Evolutionary conservation across 176 grass and related monocot species (phyloP).

Genomic region (Carex myosuroides): DNA sequence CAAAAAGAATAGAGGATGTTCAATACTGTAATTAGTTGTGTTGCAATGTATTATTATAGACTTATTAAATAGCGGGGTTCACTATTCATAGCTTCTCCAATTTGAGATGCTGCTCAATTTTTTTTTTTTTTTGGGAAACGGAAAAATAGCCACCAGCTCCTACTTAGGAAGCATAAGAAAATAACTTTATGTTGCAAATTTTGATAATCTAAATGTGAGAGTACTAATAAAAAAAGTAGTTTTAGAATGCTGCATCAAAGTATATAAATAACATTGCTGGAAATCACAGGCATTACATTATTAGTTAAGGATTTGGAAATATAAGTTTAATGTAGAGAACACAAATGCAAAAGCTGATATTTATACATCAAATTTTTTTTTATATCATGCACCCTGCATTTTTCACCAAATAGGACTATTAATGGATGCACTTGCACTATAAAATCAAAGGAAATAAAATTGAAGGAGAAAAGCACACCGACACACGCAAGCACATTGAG

Average conservation of each 20-base stretch:
- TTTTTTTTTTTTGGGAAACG: background rate
- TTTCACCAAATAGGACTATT: background rate
- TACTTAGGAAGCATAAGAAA: background rate
- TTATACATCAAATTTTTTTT: background rate
- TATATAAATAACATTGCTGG: background rate
- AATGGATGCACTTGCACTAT: background rate
- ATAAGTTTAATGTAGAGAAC: background rate
- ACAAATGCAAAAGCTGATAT: background rate
- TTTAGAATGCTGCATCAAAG: background rate
- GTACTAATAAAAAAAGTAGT: background rate
- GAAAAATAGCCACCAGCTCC: background rate
- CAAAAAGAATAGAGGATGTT: background rate
- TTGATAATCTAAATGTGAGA: background rate
- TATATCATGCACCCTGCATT: background rate
- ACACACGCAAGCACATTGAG: background rate
- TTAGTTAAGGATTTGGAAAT: background rate
- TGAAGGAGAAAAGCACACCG: background rate
- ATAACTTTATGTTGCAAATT: background rate
- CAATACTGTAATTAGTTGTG: background rate
- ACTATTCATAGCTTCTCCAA: background rate
- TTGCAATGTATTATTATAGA: background rate
- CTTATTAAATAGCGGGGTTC: background rate
- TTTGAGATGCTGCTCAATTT: background rate
- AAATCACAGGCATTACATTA: background rate
- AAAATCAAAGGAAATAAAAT: background rate